A percentile compares a stretch with the other conserved stretches of the same genome.
These are phyloP conservation scores for Crinitomyces ghanaensis DNA, from an alignment of 805 yeast genomes.

Conservation along the genomic window DNA sequence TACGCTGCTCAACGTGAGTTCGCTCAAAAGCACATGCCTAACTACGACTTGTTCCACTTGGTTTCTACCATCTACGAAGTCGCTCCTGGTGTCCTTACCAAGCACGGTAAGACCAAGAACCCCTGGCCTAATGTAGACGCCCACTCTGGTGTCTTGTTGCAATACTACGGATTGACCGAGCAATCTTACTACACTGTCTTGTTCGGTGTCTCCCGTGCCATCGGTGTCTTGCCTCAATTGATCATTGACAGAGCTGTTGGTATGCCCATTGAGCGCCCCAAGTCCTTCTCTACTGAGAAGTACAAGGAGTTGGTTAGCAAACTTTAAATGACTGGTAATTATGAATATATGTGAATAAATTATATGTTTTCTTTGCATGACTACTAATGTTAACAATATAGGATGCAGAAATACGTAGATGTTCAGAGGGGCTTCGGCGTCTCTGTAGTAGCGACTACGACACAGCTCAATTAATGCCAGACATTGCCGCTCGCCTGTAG, in stretches of 20 bases:
- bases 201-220: conserved; percentile 79
- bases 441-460: no score
- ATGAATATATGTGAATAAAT: no score
- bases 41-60: conserved; percentile 66
- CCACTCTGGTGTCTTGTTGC: conserved; percentile 74
- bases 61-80: conserved; percentile 70
- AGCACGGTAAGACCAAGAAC: conserved; percentile 85
- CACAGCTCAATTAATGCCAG: no score
- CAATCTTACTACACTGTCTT: conserved; percentile 75
- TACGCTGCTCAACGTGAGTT: conserved; percentile 73
- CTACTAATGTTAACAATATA: no score
- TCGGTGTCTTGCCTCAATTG: conserved; percentile 78
- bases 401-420: no score
- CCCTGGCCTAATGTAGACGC: conserved; percentile 92
- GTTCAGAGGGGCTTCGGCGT: no score
- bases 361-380: no score
- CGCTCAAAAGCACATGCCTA: conserved; percentile 50
- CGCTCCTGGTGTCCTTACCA: conserved; percentile 68
- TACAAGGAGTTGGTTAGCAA: conserved; percentile 59
- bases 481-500: no score
- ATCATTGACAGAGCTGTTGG: conserved; percentile 78
- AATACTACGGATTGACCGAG: conserved; percentile 76
- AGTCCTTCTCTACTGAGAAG: conserved; percentile 88
- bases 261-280: conserved; percentile 78
- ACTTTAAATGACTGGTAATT: no score